phyloP scores from a whole-genome alignment of 1,284 basidiomycete species.

The Leccinum variabile region DNA sequence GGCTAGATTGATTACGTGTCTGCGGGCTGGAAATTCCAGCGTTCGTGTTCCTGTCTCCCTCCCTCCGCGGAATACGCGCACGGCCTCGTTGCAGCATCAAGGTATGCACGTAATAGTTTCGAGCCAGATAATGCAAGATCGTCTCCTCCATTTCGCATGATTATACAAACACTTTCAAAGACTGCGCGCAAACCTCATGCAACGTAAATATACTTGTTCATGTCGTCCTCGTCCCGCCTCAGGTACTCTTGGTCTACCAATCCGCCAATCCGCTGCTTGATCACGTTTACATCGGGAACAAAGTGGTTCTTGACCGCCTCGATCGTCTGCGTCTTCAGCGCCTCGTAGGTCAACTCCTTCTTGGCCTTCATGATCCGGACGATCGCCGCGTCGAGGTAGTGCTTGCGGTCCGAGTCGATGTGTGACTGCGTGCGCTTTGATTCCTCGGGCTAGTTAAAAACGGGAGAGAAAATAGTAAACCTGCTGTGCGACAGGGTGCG shows the following conservation, averaged over 20 bases:
- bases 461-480: not conserved
- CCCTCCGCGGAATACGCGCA: not conserved
- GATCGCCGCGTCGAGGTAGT: constrained; percentile 89
- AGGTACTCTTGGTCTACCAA: constrained; percentile 88
- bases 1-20: not conserved
- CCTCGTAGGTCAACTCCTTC: constrained; percentile 78
- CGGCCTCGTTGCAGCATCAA: not conserved
- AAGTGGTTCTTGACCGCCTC: constrained; percentile 82
- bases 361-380: constrained; percentile 93
- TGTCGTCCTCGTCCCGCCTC: constrained; percentile 70
- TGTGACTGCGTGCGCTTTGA: constrained; percentile 78
- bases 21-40: not conserved
- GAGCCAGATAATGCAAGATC: no score
- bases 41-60: not conserved
- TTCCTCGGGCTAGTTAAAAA: constrained; percentile 71
- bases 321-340: constrained; percentile 76
- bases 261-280: constrained; percentile 82
- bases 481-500: not conserved
- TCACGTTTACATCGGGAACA: constrained; percentile 67
- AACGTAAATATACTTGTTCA: constrained; percentile 74
- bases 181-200: constrained; percentile 39
- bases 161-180: not conserved
- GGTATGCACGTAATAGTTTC: not conserved
- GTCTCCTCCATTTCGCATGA: not conserved
- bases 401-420: constrained; percentile 85